Evolutionary conservation across 2,329 filamentous ascomycete genomes (phyloP).

Genomic region (Botrytis paeoniae): DNA sequence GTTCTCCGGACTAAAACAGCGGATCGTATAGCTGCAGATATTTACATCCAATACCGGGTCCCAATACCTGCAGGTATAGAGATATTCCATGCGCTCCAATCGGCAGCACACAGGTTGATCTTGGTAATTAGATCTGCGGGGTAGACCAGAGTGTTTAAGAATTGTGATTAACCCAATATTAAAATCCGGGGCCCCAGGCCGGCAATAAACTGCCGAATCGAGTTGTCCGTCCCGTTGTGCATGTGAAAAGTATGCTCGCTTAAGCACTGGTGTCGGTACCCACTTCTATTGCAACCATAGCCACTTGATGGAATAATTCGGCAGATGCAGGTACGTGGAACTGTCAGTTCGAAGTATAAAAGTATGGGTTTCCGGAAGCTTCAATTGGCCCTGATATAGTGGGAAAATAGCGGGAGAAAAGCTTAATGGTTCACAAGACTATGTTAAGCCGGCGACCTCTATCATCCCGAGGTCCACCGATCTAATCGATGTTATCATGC

Average conservation of each 20-base stretch:
- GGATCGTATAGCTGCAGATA: background rate
- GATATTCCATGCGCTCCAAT: constrained; percentile 7
- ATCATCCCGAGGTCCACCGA: background rate
- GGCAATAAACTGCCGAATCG: background rate
- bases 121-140: background rate
- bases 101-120: background rate
- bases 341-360: background rate
- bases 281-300: background rate
- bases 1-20: background rate
- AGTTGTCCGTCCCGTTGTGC: background rate
- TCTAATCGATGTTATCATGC: background rate
- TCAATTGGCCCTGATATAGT: background rate
- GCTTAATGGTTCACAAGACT: background rate
- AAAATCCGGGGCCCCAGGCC: background rate
- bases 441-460: background rate
- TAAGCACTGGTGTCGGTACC: background rate
- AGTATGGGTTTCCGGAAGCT: no score
- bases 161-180: background rate
- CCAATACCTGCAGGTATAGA: background rate
- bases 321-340: background rate
- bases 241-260: background rate
- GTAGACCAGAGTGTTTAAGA: background rate
- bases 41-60: background rate
- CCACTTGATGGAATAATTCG: background rate
- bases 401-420: background rate